A percentile compares a stretch with the other conserved stretches of the same genome.
Evolutionary conservation across 1,284 basidiomycete species (phyloP).

Genomic region (Ceraceosorus guamensis): DNA sequence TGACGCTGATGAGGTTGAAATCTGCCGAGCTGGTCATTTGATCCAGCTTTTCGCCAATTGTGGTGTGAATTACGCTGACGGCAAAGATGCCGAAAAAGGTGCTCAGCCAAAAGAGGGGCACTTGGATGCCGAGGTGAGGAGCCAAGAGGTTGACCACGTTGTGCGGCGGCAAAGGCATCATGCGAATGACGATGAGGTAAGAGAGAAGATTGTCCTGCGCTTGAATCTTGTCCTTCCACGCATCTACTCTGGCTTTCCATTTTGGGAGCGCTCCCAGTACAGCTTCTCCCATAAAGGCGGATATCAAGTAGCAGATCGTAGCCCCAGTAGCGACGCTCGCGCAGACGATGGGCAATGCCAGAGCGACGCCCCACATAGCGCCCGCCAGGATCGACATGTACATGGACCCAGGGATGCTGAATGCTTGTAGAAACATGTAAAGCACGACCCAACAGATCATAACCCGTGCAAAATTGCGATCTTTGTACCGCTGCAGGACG

Average conservation of each 20-base stretch:
- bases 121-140: constrained; percentile 81
- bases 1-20: constrained; percentile 82
- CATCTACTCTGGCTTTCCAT: constrained; percentile 68
- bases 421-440: constrained; percentile 90
- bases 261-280: constrained; percentile 54
- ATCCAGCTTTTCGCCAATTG: constrained; percentile 80
- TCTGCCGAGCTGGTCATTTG: constrained; percentile 88
- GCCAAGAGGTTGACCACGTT: constrained; percentile 72
- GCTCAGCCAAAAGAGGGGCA: constrained; percentile 79
- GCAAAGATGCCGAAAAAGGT: constrained; percentile 87
- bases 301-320: constrained; percentile 84
- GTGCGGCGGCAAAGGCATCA: constrained; percentile 84
- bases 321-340: constrained; percentile 84
- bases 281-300: constrained; percentile 65
- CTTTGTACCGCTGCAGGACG: constrained; percentile 50
- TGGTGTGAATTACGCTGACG: constrained; percentile 86
- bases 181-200: constrained; percentile 77
- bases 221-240: constrained; percentile 68
- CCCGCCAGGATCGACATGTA: constrained; percentile 94
- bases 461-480: constrained; percentile 46
- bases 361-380: constrained; percentile 86
- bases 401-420: constrained; percentile 94
- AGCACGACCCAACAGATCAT: constrained; percentile 53
- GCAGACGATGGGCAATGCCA: constrained; percentile 83
- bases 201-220: constrained; percentile 74